Conservation (phyloP, 2,329 filamentous ascomycete genomes). For the Ambrosiella cleistominuta region DNA sequence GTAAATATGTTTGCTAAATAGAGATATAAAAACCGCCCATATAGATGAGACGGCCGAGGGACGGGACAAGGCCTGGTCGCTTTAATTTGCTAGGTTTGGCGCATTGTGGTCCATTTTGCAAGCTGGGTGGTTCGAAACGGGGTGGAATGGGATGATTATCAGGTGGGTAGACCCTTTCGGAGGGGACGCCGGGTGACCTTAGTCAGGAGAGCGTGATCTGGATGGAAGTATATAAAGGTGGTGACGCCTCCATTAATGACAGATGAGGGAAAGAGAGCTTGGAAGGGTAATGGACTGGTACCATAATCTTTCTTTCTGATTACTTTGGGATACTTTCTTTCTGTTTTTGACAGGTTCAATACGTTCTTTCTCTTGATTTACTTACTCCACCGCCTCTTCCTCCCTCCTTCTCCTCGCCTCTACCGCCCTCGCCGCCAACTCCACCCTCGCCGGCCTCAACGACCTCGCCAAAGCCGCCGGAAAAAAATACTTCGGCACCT, state of each 20-base stretch:
- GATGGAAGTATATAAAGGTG: background rate
- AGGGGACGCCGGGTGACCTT: too few relatives aligned
- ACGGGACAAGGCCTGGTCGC: too few relatives aligned
- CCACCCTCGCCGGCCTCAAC: slow-evolving; percentile 24
- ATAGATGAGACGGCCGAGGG: too few relatives aligned
- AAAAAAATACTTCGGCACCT: slow-evolving; percentile 42
- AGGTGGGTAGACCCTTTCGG: background rate
- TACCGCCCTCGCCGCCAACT: slow-evolving; percentile 16
- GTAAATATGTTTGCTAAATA: too few relatives aligned
- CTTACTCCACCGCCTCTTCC: background rate
- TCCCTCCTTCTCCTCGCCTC: slow-evolving; percentile 15
- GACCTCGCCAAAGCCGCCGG: slow-evolving; percentile 34
- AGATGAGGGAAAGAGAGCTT: background rate
- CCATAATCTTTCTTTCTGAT: slow-evolving; percentile 6
- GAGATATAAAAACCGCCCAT: too few relatives aligned
- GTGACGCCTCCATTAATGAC: background rate
- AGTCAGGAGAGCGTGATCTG: too few relatives aligned
- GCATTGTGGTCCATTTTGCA: background rate
- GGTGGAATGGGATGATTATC: background rate
- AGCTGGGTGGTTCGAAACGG: background rate
- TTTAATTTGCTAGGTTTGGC: too few relatives aligned
- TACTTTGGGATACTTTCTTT: slow-evolving; percentile 10
- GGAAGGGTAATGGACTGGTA: slow-evolving; percentile 9
- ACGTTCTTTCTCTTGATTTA: slow-evolving; percentile 5
- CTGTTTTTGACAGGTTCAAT: slow-evolving; percentile 4